phyloP scores from a whole-genome alignment of 495 filamentous ascomycete species.

The Neurospora sp. region DNA sequence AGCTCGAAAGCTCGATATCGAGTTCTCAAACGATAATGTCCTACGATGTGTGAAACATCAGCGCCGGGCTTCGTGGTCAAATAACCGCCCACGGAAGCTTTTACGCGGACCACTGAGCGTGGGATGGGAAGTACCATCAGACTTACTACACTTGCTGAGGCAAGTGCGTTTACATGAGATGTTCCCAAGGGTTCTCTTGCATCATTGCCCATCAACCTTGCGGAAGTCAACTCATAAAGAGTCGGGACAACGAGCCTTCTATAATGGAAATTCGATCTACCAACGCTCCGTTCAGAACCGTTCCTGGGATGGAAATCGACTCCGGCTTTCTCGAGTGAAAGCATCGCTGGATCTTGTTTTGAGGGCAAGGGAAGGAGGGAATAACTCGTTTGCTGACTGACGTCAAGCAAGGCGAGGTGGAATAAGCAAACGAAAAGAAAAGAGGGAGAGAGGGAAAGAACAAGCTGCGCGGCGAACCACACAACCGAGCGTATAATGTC shows the following conservation, averaged over 20 bases:
- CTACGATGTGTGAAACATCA: not conserved
- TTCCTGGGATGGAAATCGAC: slow-evolving; percentile 37
- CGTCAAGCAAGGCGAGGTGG: not conserved
- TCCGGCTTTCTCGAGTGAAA: slow-evolving; percentile 40
- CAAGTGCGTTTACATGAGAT: slow-evolving; percentile 1
- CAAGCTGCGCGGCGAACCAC: slow-evolving; percentile 3
- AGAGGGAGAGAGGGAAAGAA: not conserved
- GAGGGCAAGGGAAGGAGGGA: slow-evolving; percentile 3
- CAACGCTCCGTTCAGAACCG: slow-evolving; percentile 46
- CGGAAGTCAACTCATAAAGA: slow-evolving; percentile 26
- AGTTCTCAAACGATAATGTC: not conserved
- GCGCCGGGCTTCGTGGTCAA: not conserved
- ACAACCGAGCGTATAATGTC: slow-evolving; percentile 12
- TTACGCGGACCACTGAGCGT: not conserved
- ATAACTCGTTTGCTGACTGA: not conserved
- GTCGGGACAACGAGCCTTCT: slow-evolving; percentile 57
- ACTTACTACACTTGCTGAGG: not conserved
- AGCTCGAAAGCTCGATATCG: not conserved
- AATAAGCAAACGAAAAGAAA: slow-evolving; percentile 1
- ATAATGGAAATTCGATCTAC: slow-evolving; percentile 42
- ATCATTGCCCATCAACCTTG: slow-evolving; percentile 47
- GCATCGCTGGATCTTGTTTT: slow-evolving; percentile 34
- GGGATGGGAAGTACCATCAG: not conserved
- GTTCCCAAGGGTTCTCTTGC: slow-evolving; percentile 63
- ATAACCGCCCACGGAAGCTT: not conserved